Evolutionary conservation across 192 early-diverging fungal species (phyloP), one percentile per base, ranked within the genome.

Genomic region (Oehlia diaphana): DNA sequence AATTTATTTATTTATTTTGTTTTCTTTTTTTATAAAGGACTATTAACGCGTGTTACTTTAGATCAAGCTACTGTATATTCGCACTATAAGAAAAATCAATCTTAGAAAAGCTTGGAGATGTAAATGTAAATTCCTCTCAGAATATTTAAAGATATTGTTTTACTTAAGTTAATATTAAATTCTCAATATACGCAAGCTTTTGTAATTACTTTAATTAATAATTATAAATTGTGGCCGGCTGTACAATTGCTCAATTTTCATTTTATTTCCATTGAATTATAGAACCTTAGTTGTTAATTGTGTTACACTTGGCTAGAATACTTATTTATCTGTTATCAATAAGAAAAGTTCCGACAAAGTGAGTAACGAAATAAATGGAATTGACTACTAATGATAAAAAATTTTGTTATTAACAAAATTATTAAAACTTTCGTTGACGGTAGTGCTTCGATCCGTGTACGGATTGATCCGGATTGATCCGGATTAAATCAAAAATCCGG

Each of bases 161-260:
- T 8, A 33, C 9, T 21, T 74, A 26, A 26, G 26, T 26, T 26
- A 53, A 26, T n/a, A 19, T 33, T 14, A 35, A 19, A 8, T 19
- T 70, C 21, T 69, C 8, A 21, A 44, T 42, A 21, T 70, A 7
- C 0, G 47, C 21, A 89, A 77, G 87, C 84, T 19, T 92, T 90
- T 77, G 78, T 83, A 16, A 83, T 77, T 33, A 92, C 93, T 9
- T 62, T 94, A 35, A 83, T 87, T 23, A 90, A 88, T 58, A 95
- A 95, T 82, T 95, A 90, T 79, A 93, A 90, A 77, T 62, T 95
- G 4, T 95, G 94, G 94, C 93, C 93, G 13, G 87, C 90, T 4
- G 91, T 95, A 37, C 94, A 95, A 79, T 72, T 91, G 12, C 71
- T 87, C 39, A 95, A 95, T 81, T 95, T 95, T 86, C 91, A 88